phyloP scores from a whole-genome alignment of 2,329 filamentous ascomycete genomes.

The Xylaria sp. region DNA sequence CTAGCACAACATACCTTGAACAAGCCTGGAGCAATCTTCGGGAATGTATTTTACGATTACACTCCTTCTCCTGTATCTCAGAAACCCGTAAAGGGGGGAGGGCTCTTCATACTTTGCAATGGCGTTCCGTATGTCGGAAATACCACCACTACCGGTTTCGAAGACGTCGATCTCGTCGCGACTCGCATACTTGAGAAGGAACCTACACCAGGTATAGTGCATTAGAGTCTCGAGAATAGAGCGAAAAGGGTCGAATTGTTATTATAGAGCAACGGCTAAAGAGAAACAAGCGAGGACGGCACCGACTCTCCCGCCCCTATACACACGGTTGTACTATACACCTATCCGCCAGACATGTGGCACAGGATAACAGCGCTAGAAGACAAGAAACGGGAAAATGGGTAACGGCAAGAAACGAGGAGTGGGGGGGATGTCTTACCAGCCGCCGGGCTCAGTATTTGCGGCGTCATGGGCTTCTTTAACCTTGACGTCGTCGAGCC shows the following conservation, averaged over 20 bases:
- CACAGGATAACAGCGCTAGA: neutral
- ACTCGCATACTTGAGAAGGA: slow-evolving; percentile 87
- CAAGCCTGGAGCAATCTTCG: slow-evolving; percentile 84
- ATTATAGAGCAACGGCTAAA: neutral
- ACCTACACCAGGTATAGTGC: slow-evolving; percentile 62
- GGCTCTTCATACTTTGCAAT: slow-evolving; percentile 81
- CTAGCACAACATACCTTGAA: slow-evolving; percentile 77
- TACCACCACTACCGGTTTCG: slow-evolving; percentile 77
- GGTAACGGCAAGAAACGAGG: neutral
- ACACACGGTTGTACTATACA: neutral
- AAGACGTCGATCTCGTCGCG: slow-evolving; percentile 87
- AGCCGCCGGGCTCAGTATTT: slow-evolving; percentile 85
- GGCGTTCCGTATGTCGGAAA: slow-evolving; percentile 79
- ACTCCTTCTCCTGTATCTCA: slow-evolving; percentile 87
- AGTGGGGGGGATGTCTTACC: slow-evolving; percentile 64
- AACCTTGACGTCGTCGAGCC: slow-evolving; percentile 80
- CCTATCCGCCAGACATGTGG: slow-evolving; percentile 4
- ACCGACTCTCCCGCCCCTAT: slow-evolving; percentile 13
- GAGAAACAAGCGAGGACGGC: slow-evolving; percentile 13
- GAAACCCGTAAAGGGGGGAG: slow-evolving; percentile 88
- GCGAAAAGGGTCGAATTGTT: neutral
- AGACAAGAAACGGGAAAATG: neutral
- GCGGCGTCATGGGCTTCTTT: slow-evolving; percentile 84
- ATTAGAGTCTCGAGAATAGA: slow-evolving; percentile 25
- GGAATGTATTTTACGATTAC: slow-evolving; percentile 93